phyloP scores from a whole-genome alignment of 768 basidiomycete genomes.

The Lentinula sp. region DNA sequence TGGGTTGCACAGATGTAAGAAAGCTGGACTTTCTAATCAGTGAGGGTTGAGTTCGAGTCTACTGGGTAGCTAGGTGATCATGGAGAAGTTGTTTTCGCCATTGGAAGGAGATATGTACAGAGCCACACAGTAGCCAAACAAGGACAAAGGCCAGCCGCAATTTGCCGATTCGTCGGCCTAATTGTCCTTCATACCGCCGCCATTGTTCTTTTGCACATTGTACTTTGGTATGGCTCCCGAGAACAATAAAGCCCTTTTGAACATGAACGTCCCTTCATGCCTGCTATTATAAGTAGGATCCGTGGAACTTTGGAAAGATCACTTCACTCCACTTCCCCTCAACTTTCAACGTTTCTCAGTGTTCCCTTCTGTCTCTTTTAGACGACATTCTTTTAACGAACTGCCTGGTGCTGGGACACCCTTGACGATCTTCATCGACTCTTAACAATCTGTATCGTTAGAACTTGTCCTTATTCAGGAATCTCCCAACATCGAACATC shows the following conservation, averaged over 20 bases:
- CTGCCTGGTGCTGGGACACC: slow-evolving; percentile 8
- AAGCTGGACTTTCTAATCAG: no score
- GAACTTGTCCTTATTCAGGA: background rate
- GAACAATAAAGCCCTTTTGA: background rate
- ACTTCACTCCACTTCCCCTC: background rate
- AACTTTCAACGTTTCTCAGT: background rate
- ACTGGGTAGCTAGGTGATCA: background rate
- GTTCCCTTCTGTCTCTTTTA: background rate
- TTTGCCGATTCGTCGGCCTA: background rate
- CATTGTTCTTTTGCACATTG: slow-evolving; percentile 5
- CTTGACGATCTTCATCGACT: slow-evolving; percentile 3
- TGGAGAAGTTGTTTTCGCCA: no score
- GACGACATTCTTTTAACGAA: slow-evolving; percentile 1
- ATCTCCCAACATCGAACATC: background rate
- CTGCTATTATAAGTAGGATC: background rate
- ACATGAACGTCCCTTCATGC: background rate
- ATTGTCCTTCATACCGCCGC: background rate
- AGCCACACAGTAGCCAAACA: background rate
- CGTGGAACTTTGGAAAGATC: no score
- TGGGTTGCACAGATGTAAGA: no score
- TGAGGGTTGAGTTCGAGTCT: no score
- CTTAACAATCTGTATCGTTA: background rate
- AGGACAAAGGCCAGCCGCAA: background rate
- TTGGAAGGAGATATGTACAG: no score
- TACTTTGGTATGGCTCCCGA: background rate